Conservation (phyloP, 495 filamentous ascomycete genomes). For the Podospora fimiseda region DNA sequence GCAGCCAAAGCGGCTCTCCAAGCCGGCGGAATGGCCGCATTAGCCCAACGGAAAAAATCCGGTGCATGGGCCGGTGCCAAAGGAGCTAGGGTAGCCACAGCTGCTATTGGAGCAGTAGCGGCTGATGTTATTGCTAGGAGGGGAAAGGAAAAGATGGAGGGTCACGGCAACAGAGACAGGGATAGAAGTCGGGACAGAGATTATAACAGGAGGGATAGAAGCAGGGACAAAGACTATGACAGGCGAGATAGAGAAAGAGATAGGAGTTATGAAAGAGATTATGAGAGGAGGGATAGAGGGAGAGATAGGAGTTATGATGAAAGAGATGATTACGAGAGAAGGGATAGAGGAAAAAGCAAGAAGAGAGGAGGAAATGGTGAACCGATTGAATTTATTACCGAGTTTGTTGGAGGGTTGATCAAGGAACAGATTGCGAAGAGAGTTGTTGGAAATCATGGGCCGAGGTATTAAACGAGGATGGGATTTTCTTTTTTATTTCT, state of each 20-base stretch:
- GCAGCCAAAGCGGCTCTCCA: slow-evolving; percentile 35
- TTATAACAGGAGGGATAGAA: not conserved
- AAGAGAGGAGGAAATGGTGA: not conserved
- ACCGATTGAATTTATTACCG: not conserved
- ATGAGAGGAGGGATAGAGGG: not conserved
- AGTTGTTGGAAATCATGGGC: no score
- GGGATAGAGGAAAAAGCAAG: not conserved
- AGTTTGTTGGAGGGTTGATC: not conserved
- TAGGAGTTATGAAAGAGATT: not conserved
- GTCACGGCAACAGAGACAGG: not conserved
- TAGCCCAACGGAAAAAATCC: slow-evolving; percentile 31
- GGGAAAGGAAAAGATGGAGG: slow-evolving; percentile 5
- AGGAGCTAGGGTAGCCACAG: slow-evolving; percentile 34
- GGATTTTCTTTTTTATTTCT: no score
- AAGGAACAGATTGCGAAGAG: not conserved
- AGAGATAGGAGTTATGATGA: not conserved
- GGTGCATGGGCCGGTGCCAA: slow-evolving; percentile 37
- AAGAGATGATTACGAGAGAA: not conserved
- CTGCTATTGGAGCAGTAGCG: slow-evolving; percentile 37
- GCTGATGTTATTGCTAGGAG: slow-evolving; percentile 18
- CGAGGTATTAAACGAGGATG: no score
- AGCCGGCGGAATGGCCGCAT: slow-evolving; percentile 34
- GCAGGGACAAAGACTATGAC: not conserved
- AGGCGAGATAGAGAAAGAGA: not conserved
- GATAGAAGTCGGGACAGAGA: slow-evolving; percentile 1